Base-by-base conservation (phyloP, 345 rosid genomes). In the Brassica nigra region DNA sequence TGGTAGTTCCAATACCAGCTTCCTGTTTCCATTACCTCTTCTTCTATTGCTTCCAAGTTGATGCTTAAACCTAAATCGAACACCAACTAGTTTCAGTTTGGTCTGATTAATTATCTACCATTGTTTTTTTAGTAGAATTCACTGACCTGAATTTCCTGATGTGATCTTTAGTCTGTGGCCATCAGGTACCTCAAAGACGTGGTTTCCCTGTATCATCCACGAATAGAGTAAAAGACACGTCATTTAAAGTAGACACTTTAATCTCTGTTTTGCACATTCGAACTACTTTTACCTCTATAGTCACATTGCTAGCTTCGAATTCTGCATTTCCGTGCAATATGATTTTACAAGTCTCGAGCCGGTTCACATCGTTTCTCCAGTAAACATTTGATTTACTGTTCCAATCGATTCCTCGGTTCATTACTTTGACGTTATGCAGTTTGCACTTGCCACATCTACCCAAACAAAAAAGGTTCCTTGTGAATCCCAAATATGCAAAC, bases 1-100 rank as follows among this genome's bases (percentile, higher is more conserved):
- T 85, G 68, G 92, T 90, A 92, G 72, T 86, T 87, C 99, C 98
- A 95, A 59, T 86, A 86, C 98, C 98, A 92, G 86, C 91, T 92
- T 81, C 99, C 98, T 28, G 82, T 86, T 67, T 91, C 90, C 83
- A 82, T 82, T 85, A 76, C 55, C 42, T 73, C 82, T 29, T 79
- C 78, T 62, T 88, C 85, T 20, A 91, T 81, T 33, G 87, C 86
- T 75, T 84, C 87, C 62, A 90, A 75, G 65, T 87, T 85, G 61
- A 88, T 86, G 58, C 75, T 77, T 71, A 87, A 78, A 77, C 89
- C 98, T 91, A 85, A 67, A 77, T 72, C 42, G 1, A 31, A 5
- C 62, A 78, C 77, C 66, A 71, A 37, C 11, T 44, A 58, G 69
- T 66, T 69, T 55, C 44, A 31, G 4, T 27, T 10, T 71, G 1